phyloP scores from a whole-genome alignment of 2,329 filamentous ascomycete species.

The Colletotrichum ledebouriae region DNA sequence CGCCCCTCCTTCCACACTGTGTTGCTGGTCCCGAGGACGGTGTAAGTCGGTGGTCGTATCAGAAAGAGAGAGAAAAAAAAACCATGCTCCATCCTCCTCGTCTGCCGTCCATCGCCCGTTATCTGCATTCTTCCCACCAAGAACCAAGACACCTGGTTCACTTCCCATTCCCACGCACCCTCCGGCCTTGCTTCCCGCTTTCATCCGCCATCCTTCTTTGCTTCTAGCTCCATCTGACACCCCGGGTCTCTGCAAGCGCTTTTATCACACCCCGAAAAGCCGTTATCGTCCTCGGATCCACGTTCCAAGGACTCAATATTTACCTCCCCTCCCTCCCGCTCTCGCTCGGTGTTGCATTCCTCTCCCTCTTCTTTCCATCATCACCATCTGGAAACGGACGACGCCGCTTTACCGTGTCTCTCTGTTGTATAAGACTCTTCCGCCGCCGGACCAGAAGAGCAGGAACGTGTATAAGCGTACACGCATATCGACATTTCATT shows the following conservation, averaged over 20 bases:
- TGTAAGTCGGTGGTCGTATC: constrained; percentile 36
- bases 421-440: constrained; percentile 19
- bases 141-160: constrained; percentile 16
- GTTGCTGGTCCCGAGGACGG: constrained; percentile 30
- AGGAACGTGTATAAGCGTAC: constrained; percentile 40
- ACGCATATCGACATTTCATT: constrained; percentile 38
- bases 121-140: constrained; percentile 39
- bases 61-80: constrained; percentile 1
- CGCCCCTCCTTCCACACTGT: constrained; percentile 14
- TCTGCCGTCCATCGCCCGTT: constrained; percentile 22
- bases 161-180: constrained; percentile 21
- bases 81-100: not conserved
- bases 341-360: constrained; percentile 34
- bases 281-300: constrained; percentile 42
- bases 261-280: constrained; percentile 23
- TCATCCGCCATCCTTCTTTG: constrained; percentile 35
- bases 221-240: constrained; percentile 34
- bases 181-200: constrained; percentile 34
- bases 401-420: constrained; percentile 9
- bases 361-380: constrained; percentile 26
- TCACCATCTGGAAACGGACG: constrained; percentile 37
- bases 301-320: constrained; percentile 32
- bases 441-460: constrained; percentile 32
- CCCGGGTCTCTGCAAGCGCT: constrained; percentile 38
- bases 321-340: constrained; percentile 37